A percentile compares a stretch with the other conserved stretches of the same genome.
These are phyloP conservation scores for Lentithecium fluviatile DNA, from an alignment of 495 filamentous ascomycete genomes.

Conservation along the genomic window DNA sequence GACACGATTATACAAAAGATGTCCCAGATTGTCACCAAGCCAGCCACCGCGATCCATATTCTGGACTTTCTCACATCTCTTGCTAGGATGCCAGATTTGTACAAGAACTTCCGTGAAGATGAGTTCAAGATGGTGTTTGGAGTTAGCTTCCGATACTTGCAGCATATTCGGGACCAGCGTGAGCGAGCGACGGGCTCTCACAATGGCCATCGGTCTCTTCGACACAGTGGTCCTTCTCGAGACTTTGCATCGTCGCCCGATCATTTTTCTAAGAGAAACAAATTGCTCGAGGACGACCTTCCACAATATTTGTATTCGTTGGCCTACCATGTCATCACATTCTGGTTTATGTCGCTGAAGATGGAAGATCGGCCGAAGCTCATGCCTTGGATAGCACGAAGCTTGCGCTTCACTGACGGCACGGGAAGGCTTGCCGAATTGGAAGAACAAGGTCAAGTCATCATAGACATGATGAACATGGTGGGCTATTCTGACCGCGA, in stretches of 20 bases:
- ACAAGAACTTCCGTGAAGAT: conserved; percentile 80
- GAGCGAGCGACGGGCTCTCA: conserved; percentile 41
- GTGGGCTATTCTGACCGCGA: conserved; percentile 82
- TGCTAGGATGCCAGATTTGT: conserved; percentile 79
- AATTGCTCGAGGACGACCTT: conserved; percentile 52
- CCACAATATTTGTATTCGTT: conserved; percentile 90
- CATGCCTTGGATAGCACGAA: conserved; percentile 88
- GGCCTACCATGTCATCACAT: conserved; percentile 92
- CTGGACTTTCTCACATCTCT: conserved; percentile 88
- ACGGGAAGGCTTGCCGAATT: conserved; percentile 65
- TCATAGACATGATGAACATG: conserved; percentile 93
- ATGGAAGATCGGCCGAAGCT: conserved; percentile 78
- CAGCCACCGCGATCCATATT: conserved; percentile 86
- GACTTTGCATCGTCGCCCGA: conserved; percentile 42
- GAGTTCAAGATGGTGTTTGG: conserved; percentile 91
- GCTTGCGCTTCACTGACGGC: conserved; percentile 70
- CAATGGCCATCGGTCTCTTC: conserved; percentile 21
- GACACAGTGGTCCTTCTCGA: conserved; percentile 48
- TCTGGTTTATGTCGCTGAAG: conserved; percentile 91
- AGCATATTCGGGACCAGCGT: conserved; percentile 63
- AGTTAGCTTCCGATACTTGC: conserved; percentile 89
- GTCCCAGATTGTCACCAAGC: conserved; percentile 91
- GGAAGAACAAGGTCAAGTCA: conserved; percentile 91
- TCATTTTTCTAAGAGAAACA: conserved; percentile 1
- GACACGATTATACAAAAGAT: conserved; percentile 84